Evolutionary conservation across 331 rosid species (phyloP).

Genomic region (Quercus lobata): DNA sequence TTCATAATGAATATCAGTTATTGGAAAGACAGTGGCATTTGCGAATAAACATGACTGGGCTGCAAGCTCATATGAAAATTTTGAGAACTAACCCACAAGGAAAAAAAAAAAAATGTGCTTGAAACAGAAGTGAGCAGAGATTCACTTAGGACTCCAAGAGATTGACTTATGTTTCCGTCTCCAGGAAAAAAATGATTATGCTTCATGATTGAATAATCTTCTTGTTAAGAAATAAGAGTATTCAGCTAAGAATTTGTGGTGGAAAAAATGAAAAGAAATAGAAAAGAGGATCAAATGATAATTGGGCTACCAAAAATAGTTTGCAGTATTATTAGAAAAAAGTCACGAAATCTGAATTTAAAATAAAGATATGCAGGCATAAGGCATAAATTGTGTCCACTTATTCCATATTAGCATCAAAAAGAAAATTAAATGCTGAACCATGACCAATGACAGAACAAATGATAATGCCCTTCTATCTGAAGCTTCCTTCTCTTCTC

Average conservation of each 20-base stretch:
- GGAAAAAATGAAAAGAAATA: no score
- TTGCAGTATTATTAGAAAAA: neutral
- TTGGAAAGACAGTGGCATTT: no score
- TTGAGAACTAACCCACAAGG: neutral
- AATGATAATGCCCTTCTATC: constrained; percentile 84
- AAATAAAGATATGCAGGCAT: constrained; percentile 2
- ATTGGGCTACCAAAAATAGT: neutral
- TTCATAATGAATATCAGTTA: no score
- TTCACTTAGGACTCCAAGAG: neutral
- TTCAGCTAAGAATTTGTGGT: neutral
- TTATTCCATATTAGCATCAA: constrained; percentile 3
- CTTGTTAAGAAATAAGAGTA: neutral
- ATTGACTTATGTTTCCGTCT: neutral
- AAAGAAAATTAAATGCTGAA: constrained; percentile 32
- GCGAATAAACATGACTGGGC: no score
- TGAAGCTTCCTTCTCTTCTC: constrained; percentile 87
- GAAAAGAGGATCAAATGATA: no score
- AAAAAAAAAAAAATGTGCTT: neutral
- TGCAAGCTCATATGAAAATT: neutral
- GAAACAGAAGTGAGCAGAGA: neutral
- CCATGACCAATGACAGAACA: constrained; percentile 98
- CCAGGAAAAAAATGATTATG: neutral
- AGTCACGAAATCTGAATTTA: neutral
- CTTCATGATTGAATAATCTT: neutral
- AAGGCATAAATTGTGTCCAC: neutral